A percentile compares a stretch with the other conserved stretches of the same genome.
These are phyloP conservation scores for Diaporthe humulicola DNA, from an alignment of 2,329 filamentous ascomycete species.

Conservation along the genomic window DNA sequence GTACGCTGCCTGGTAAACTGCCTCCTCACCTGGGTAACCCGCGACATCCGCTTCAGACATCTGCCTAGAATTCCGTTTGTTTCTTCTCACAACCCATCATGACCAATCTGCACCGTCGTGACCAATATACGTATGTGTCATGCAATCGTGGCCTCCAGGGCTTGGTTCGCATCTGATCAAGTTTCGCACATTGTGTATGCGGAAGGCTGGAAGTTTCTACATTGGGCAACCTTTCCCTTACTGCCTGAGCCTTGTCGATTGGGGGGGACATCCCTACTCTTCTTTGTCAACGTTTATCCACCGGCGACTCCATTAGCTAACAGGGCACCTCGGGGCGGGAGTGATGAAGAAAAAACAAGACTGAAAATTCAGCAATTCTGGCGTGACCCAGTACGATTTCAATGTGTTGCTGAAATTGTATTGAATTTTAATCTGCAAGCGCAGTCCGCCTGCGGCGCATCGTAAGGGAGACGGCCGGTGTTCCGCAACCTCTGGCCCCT, in stretches of 20 bases:
- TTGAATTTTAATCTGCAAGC: slow-evolving; percentile 8
- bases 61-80: slow-evolving; percentile 13
- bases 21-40: not conserved
- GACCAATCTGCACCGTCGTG: not conserved
- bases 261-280: slow-evolving; percentile 9
- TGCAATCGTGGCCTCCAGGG: not conserved
- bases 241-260: slow-evolving; percentile 7
- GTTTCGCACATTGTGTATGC: not conserved
- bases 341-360: not conserved
- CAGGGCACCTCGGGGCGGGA: not conserved
- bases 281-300: slow-evolving; percentile 20
- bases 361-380: slow-evolving; percentile 1
- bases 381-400: slow-evolving; percentile 3
- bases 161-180: not conserved
- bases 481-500: slow-evolving; percentile 13
- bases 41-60: slow-evolving; percentile 23
- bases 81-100: not conserved
- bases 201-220: not conserved
- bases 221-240: slow-evolving; percentile 10
- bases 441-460: not conserved
- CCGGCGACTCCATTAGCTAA: not conserved
- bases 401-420: not conserved
- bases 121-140: slow-evolving; percentile 1
- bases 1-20: not conserved
- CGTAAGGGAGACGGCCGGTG: not conserved